Evolutionary conservation across 805 yeast species (phyloP).

Genomic region (Monosporozyma unispora): DNA sequence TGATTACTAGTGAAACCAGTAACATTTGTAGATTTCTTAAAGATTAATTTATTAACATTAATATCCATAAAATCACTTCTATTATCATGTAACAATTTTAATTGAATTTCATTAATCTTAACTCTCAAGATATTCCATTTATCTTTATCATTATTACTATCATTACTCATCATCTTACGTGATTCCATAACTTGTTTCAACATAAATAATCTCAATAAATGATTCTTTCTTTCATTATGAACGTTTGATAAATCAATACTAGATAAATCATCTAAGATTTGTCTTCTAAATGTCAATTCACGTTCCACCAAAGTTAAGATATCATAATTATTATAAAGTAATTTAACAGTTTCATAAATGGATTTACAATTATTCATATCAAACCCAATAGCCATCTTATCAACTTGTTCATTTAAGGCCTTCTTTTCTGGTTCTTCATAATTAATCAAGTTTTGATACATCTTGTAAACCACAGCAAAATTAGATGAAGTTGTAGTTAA

Average conservation of each 20-base stretch:
- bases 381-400: conserved; percentile 57
- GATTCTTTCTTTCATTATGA: conserved; percentile 31
- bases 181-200: conserved; percentile 37
- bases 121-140: conserved; percentile 50
- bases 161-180: conserved; percentile 24
- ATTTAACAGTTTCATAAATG: conserved; percentile 39
- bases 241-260: conserved; percentile 37
- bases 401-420: conserved; percentile 47
- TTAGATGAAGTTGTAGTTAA: conserved; percentile 66
- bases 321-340: conserved; percentile 41
- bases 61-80: conserved; percentile 46
- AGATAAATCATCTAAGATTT: conserved; percentile 41
- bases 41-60: conserved; percentile 51
- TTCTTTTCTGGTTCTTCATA: conserved; percentile 67
- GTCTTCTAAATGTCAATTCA: conserved; percentile 43
- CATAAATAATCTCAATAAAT: conserved; percentile 36
- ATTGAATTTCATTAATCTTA: conserved; percentile 56
- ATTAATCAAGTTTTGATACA: conserved; percentile 54
- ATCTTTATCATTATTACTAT: conserved; percentile 14
- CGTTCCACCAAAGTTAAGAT: conserved; percentile 35
- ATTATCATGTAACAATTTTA: conserved; percentile 50
- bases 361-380: conserved; percentile 54
- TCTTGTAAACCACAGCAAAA: conserved; percentile 55
- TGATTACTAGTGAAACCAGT: conserved; percentile 62
- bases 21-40: conserved; percentile 50